A percentile compares a stretch with the other conserved stretches of the same genome.
Conservation (phyloP, 2,329 filamentous ascomycete genomes). For the Tolypocladium tundrense region DNA sequence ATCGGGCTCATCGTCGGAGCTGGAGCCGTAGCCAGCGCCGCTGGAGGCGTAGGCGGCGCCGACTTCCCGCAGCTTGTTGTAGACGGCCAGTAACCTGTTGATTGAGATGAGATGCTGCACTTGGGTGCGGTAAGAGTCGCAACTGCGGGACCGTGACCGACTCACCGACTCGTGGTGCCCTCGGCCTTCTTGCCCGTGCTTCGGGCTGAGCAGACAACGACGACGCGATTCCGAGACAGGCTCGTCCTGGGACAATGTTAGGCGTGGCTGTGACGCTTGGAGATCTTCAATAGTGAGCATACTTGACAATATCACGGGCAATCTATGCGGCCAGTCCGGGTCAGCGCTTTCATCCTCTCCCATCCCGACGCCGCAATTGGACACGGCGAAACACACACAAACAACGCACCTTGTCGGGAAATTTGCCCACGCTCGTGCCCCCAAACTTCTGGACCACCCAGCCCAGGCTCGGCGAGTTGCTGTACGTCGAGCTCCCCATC, state of each 20-base stretch:
- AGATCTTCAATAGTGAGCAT: slow-evolving; percentile 8
- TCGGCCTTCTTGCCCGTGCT: slow-evolving; percentile 91
- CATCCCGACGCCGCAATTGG: not conserved
- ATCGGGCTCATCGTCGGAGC: slow-evolving; percentile 40
- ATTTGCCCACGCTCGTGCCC: slow-evolving; percentile 92
- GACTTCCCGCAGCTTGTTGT: slow-evolving; percentile 44
- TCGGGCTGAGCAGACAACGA: slow-evolving; percentile 89
- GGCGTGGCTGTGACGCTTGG: not conserved
- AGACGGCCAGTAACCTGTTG: slow-evolving; percentile 48
- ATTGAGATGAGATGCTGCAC: not conserved
- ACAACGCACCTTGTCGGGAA: slow-evolving; percentile 54
- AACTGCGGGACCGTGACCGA: slow-evolving; percentile 12
- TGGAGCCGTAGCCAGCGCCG: slow-evolving; percentile 32
- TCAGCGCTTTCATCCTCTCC: not conserved
- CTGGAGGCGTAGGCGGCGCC: slow-evolving; percentile 35
- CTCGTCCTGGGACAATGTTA: slow-evolving; percentile 20
- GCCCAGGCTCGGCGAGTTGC: slow-evolving; percentile 31
- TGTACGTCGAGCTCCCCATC: slow-evolving; percentile 22
- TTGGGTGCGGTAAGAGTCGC: not conserved
- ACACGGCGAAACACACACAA: not conserved
- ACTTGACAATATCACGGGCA: slow-evolving; percentile 32
- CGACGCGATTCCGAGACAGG: slow-evolving; percentile 62
- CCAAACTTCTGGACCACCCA: slow-evolving; percentile 96
- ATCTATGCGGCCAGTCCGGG: slow-evolving; percentile 17
- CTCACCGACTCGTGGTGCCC: slow-evolving; percentile 89